Evolutionary conservation across 495 filamentous ascomycete species (phyloP).

Genomic region (Neurospora tetraspora): DNA sequence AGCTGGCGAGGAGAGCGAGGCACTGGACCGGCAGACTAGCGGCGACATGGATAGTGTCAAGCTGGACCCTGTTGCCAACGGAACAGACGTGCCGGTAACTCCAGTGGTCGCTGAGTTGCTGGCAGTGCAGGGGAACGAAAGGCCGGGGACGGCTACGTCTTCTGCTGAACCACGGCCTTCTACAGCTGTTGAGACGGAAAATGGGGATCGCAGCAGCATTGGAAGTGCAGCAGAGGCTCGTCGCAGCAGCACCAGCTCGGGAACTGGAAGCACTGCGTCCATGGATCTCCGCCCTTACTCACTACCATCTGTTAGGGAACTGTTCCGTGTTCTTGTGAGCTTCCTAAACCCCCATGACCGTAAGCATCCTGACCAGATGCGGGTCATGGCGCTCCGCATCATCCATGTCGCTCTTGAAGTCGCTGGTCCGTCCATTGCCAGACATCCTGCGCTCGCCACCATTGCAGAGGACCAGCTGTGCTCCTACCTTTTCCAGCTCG

Average conservation of each 20-base stretch:
- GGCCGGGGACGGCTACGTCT: constrained; percentile 25
- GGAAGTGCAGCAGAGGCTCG: constrained; percentile 10
- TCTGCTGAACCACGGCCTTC: constrained; percentile 37
- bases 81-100: constrained; percentile 36
- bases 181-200: constrained; percentile 30
- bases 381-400: constrained; percentile 93
- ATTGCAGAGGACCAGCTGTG: constrained; percentile 92
- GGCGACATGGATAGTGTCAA: constrained; percentile 65
- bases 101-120: constrained; percentile 1
- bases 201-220: constrained; percentile 5
- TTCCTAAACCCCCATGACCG: constrained; percentile 87
- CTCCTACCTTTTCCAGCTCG: constrained; percentile 90
- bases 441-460: constrained; percentile 78
- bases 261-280: constrained; percentile 32
- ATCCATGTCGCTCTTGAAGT: constrained; percentile 97
- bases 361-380: constrained; percentile 86
- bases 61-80: constrained; percentile 84
- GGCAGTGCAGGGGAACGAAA: constrained; percentile 27
- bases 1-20: constrained; percentile 47
- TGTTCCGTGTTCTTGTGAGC: constrained; percentile 92
- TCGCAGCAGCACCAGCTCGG: constrained; percentile 22
- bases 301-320: constrained; percentile 82
- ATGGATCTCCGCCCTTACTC: constrained; percentile 76
- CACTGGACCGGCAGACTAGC: constrained; percentile 50
- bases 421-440: constrained; percentile 88